Base-by-base conservation (phyloP, 352 stramenopile genomes). In the Lagenidium sp. region DNA sequence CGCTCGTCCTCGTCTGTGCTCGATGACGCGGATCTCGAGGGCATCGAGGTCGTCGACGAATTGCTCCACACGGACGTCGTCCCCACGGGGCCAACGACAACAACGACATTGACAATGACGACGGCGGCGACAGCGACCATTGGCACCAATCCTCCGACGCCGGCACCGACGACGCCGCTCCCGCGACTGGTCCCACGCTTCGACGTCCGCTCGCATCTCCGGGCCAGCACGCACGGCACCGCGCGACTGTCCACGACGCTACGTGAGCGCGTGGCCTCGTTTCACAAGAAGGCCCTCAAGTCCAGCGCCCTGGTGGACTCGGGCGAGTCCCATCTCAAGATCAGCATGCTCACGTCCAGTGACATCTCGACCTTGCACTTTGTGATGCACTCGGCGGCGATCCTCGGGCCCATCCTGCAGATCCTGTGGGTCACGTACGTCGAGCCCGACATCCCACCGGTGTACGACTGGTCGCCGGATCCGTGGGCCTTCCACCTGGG, bases 211-310 rank as follows among this genome's bases (percentile, higher is more conserved):
- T n/a, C n/a, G n/a, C n/a, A n/a, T n/a, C n/a, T n/a, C n/a, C n/a
- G n/a, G n/a, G n/a, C n/a, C n/a, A n/a, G n/a, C n/a, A n/a, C n/a
- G n/a, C n/a, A n/a, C n/a, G n/a, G n/a, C n/a, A n/a, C n/a, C n/a
- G 12, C 34, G 36, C 41, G 41, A 10, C 19, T 45, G 23, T 50
- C 55, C 4, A 15, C 19, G 7, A 20, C 52, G 7, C 12, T 56
- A 5, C 4, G 36, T n/a, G 13, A 51, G 15, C 32, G 20, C 22
- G 48, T 29, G 6, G 34, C 19, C 8, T 43, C 47, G 18, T 59
- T 63, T 37, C 45, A 66, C 44, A 66, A 60, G 44, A 63, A 56
- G 32, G 49, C 50, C 0, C 57, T 66, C 35, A 66, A 66, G 50
- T 22, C 18, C 4, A 63, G 57, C 15, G 46, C 51, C 16, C 25